These are phyloP conservation scores for Turritis glabra DNA, from an alignment of 345 rosid genomes.

Conservation along the genomic window DNA sequence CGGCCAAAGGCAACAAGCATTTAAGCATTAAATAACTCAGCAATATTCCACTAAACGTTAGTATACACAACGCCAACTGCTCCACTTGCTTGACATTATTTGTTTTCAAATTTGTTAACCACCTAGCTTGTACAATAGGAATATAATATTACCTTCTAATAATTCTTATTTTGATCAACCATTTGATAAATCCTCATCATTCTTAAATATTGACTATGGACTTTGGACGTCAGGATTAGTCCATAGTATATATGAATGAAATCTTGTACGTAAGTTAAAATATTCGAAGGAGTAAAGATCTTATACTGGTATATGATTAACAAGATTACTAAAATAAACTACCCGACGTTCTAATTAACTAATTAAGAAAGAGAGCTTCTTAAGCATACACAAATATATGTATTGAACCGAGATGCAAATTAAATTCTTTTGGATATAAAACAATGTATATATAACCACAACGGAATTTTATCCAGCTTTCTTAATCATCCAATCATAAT, in stretches of 20 bases:
- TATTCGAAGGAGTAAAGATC: neutral
- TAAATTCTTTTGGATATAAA: no score
- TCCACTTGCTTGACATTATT: conserved; percentile 19
- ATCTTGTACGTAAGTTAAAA: neutral
- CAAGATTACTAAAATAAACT: neutral
- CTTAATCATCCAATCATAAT: no score
- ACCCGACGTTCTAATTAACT: no score
- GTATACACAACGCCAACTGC: conserved; percentile 15
- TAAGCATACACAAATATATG: no score
- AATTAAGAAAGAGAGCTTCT: no score
- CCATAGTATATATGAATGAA: neutral
- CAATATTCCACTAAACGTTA: neutral
- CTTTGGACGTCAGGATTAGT: neutral
- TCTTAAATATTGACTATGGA: neutral
- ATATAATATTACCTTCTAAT: neutral
- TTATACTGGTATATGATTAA: neutral
- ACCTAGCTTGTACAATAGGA: neutral
- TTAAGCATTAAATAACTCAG: neutral
- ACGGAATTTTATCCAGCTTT: no score
- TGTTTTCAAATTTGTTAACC: neutral
- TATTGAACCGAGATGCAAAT: no score
- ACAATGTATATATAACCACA: no score
- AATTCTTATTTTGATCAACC: neutral
- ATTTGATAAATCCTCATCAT: neutral
- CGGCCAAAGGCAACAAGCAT: conserved; percentile 32